Evolutionary conservation across 805 yeast genomes (phyloP), one percentile per base, ranked within the genome.

Genomic region (Kuraishia hungarica): DNA sequence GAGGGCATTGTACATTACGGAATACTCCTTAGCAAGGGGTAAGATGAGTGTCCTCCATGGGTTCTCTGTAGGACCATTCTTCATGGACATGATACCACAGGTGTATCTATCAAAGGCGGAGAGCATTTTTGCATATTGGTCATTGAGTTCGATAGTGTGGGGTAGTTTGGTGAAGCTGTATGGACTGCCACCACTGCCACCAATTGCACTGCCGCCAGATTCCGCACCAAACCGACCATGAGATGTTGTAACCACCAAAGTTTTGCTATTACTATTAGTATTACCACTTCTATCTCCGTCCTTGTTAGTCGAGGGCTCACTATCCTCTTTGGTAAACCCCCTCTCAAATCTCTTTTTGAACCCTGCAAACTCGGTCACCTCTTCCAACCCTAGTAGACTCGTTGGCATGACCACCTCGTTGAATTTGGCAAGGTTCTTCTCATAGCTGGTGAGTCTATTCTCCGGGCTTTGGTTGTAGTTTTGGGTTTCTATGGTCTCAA

Each of bases 41-140:
- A 84, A 65, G 51, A 84, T 67, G 48, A 78, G 61, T 8, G 76
- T 73, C 53, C 86, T 67, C 90, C 90, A 85, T 6, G 89, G 90
- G 61, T 85, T 84, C 58, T 83, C 88, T 2, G 77, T 67, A 0
- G 81, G 81, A 0, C 87, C 88, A 58, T 82, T 80, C 59, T 81
- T 83, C 55, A 84, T 81, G 5, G 87, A 80, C 80, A 85, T 75
- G 53, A 84, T 76, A 2, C 74, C 75, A 56, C 80, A 76, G 1
- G 82, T 78, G 58, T 75, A 72, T 49, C 72, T 67, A 55, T 76
- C 79, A 59, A 76, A 79, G 3, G 77, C 71, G 24, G 64, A 59
- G 19, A 70, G 56, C 59, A 70, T 67, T 54, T 62, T 63, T 51
- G 61, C 28, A 20, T 62, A 59, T 48, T 66, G 68, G 53, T 69